phyloP scores from a whole-genome alignment of 2,329 filamentous ascomycete species.

The Phaeosphaeriaceae sp. region DNA sequence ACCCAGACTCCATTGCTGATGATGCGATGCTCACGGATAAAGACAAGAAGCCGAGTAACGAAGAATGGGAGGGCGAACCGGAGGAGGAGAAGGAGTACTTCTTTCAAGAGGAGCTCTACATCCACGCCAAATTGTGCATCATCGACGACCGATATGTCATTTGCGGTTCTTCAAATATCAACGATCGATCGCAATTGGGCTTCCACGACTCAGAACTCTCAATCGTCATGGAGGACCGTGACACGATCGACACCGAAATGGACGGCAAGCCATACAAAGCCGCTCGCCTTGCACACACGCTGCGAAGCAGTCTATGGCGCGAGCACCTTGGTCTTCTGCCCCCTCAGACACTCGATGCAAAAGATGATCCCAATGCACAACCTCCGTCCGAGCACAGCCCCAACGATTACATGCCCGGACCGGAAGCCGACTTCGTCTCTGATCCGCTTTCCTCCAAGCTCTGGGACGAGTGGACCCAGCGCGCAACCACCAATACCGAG shows the following conservation, averaged over 20 bases:
- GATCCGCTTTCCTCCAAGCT: slow-evolving; percentile 66
- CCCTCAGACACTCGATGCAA: slow-evolving; percentile 71
- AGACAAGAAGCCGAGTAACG: slow-evolving; percentile 68
- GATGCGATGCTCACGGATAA: slow-evolving; percentile 79
- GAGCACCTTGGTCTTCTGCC: slow-evolving; percentile 87
- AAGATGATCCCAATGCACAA: slow-evolving; percentile 75
- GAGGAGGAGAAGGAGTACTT: slow-evolving; percentile 85
- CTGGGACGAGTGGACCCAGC: slow-evolving; percentile 70
- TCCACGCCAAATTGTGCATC: slow-evolving; percentile 90
- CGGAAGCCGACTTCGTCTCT: slow-evolving; percentile 66
- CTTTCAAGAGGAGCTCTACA: slow-evolving; percentile 95
- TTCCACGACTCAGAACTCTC: slow-evolving; percentile 90
- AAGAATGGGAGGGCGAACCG: slow-evolving; percentile 75
- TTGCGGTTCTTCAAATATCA: slow-evolving; percentile 88
- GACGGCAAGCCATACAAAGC: slow-evolving; percentile 78
- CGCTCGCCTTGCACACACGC: slow-evolving; percentile 80
- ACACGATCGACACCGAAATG: slow-evolving; percentile 75
- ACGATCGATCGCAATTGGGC: slow-evolving; percentile 87
- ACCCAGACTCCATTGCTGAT: slow-evolving; percentile 73
- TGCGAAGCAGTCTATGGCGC: slow-evolving; percentile 84
- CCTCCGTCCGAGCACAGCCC: slow-evolving; percentile 71
- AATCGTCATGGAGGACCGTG: slow-evolving; percentile 86
- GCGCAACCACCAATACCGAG: slow-evolving; percentile 74
- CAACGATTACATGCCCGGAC: slow-evolving; percentile 78
- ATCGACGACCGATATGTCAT: slow-evolving; percentile 86